phyloP scores from a whole-genome alignment of 139 green algal species.

The Limnomonas spitsbergensis region DNA sequence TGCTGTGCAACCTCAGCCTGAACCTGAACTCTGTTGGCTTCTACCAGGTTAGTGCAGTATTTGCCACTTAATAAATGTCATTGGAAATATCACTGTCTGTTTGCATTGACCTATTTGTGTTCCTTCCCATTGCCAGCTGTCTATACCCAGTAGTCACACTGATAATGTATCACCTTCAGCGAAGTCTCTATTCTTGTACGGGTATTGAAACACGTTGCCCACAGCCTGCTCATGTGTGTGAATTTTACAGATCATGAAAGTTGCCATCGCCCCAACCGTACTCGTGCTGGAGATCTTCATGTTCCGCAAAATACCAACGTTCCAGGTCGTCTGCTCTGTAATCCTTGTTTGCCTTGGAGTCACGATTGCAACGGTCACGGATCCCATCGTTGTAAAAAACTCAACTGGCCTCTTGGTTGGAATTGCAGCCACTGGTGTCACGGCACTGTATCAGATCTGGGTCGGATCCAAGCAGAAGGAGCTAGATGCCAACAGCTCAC shows the following conservation, averaged over 20 bases:
- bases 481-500: constrained; percentile 48
- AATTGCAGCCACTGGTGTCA: constrained; percentile 58
- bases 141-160: too few species aligned
- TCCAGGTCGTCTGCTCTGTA: constrained; percentile 53
- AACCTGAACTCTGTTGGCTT: constrained; percentile 77
- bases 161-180: not conserved
- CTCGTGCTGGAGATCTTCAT: constrained; percentile 68
- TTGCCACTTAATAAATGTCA: too few species aligned
- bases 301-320: constrained; percentile 49
- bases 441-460: constrained; percentile 58
- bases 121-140: too few species aligned
- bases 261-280: constrained; percentile 82
- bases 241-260: constrained; percentile 68
- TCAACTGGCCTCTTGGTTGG: constrained; percentile 58
- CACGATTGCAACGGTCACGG: constrained; percentile 74
- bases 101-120: too few species aligned
- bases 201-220: not conserved
- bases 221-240: not conserved
- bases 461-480: constrained; percentile 50
- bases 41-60: constrained; percentile 56
- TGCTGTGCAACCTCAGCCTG: constrained; percentile 82
- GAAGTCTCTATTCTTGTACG: not conserved
- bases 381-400: constrained; percentile 54
- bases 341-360: constrained; percentile 75
- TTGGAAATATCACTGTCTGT: not conserved